Evolutionary conservation across 2,329 filamentous ascomycete genomes (phyloP).

Genomic region (Paraphaeosphaeria minitans): DNA sequence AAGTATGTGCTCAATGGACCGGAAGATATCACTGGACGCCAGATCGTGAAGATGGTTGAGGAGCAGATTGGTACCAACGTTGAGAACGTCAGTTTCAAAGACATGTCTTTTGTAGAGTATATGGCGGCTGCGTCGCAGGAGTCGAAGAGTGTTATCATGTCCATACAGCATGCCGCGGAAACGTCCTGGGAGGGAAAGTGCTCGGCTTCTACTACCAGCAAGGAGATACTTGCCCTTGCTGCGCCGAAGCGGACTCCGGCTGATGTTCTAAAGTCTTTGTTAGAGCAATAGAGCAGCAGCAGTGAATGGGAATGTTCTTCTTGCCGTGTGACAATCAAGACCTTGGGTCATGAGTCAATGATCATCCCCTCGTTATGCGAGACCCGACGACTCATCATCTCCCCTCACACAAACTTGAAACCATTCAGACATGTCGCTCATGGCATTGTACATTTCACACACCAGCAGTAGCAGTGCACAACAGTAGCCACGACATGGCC

Average conservation of each 20-base stretch:
- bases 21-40: conserved; percentile 17
- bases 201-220: conserved; percentile 20
- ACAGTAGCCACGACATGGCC: too few relatives aligned
- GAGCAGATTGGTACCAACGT: background rate
- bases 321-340: too few relatives aligned
- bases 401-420: too few relatives aligned
- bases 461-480: too few relatives aligned
- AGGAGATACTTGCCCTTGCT: conserved; percentile 21
- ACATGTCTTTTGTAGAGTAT: conserved; percentile 17
- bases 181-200: conserved; percentile 16
- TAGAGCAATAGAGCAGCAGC: too few relatives aligned
- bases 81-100: background rate
- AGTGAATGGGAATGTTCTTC: too few relatives aligned
- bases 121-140: conserved; percentile 15
- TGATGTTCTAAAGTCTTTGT: too few relatives aligned
- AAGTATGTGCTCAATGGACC: conserved; percentile 24
- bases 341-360: too few relatives aligned
- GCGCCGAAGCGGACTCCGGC: conserved; percentile 8
- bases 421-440: too few relatives aligned
- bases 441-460: too few relatives aligned
- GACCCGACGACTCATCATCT: too few relatives aligned
- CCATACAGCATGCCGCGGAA: conserved; percentile 12
- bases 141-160: conserved; percentile 19
- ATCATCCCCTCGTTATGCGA: too few relatives aligned
- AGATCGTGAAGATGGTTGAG: conserved; percentile 23